Evolutionary conservation across 495 filamentous ascomycete species (phyloP), one percentile per base, ranked within the genome.

Genomic region (Xylona heveae): DNA sequence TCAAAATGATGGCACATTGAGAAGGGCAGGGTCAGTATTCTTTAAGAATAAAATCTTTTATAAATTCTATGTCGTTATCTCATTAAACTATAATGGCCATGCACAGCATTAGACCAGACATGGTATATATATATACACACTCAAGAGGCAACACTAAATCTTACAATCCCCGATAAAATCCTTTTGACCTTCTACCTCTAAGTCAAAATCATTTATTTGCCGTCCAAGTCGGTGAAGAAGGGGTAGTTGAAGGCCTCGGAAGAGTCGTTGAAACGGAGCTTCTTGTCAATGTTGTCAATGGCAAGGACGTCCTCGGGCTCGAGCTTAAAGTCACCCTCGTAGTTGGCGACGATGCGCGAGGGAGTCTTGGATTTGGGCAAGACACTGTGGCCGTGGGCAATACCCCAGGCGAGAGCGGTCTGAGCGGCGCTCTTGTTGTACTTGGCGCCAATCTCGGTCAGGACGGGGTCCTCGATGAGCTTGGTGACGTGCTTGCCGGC

Each of bases 361-460:
- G 62, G 59, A 0, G 63, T 58, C 46, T 53, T 57, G 24, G 57
- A 62, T 55, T 81, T 84, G 2, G 74, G 71, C 30, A 84, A 57
- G 7, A 81, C 73, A 4, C 54, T 55, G 19, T 66, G 64, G 6
- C 68, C 74, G 18, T 64, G 49, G n/a, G 61, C 48, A 19, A 80
- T 59, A n/a, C 69, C 74, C 75, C 66, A 71, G 0, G 66, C 68
- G 23, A 80, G 57, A 12, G 68, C 61, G 17, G 68, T 58, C 46
- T 78, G 69, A 6, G 71, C 64, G 0, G 64, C 58, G 2, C 46
- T 64, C 46, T 74, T 77, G 32, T 55, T 51, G 39, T 78, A 62
- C 39, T 66, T 68, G 51, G 68, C 58, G 3, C 66, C 73, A 34
- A 79, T 59, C 24, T 68, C 58, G 8, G 54, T 54, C 19, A 78